Conservation (phyloP, 805 yeast genomes). For the Yarrowia osloensis region DNA sequence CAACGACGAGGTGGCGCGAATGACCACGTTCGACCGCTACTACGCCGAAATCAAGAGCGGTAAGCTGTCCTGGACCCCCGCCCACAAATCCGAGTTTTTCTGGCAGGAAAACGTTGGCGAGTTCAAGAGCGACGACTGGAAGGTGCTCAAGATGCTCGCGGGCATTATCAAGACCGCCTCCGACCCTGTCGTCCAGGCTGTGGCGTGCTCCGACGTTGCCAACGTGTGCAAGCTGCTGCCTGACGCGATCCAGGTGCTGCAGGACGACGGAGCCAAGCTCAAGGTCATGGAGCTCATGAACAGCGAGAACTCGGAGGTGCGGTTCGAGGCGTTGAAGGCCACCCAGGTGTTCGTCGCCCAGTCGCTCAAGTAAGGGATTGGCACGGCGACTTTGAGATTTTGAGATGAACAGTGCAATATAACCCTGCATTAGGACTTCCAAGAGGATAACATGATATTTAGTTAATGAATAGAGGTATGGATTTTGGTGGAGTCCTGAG, state of each 20-base stretch:
- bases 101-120: conserved; percentile 80
- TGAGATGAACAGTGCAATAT: neutral
- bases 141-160: conserved; percentile 63
- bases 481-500: too few species aligned
- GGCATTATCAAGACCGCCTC: conserved; percentile 40
- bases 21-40: conserved; percentile 93
- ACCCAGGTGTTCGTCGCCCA: conserved; percentile 93
- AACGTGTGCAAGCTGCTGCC: conserved; percentile 63
- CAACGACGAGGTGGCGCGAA: conserved; percentile 68
- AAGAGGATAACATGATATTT: conserved; percentile 6
- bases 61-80: conserved; percentile 83
- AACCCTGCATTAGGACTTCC: neutral
- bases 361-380: conserved; percentile 49
- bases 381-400: neutral
- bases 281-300: conserved; percentile 83
- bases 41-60: conserved; percentile 79
- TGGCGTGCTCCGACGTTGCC: conserved; percentile 67
- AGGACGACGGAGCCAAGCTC: conserved; percentile 64
- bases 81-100: conserved; percentile 83
- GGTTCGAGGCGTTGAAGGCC: conserved; percentile 92
- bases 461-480: conserved; percentile 22
- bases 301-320: conserved; percentile 79
- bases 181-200: conserved; percentile 51
- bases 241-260: conserved; percentile 57
- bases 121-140: conserved; percentile 79